Conservation (phyloP, 1,284 basidiomycete species). For the Sutorius eximius region DNA sequence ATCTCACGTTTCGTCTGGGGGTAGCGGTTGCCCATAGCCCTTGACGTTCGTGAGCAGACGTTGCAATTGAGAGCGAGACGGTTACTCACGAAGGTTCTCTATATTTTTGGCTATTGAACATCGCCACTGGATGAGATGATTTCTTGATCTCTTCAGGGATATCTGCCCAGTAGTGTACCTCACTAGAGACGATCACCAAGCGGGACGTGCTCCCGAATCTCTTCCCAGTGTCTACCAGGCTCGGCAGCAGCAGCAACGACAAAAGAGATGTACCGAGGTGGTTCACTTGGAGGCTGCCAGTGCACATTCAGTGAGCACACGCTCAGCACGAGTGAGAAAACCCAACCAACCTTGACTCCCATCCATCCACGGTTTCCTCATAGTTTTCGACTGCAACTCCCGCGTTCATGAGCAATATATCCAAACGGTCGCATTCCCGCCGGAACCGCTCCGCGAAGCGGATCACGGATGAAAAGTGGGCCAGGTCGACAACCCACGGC, state of each 20-base stretch:
- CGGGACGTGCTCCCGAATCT: slow-evolving; percentile 12
- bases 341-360: slow-evolving; percentile 10
- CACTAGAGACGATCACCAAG: slow-evolving; percentile 20
- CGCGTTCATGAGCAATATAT: slow-evolving; percentile 27
- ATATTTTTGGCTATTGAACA: slow-evolving; percentile 33
- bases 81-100: slow-evolving; percentile 25
- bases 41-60: slow-evolving; percentile 1
- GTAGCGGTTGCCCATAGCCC: slow-evolving; percentile 22
- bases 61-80: background rate
- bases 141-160: slow-evolving; percentile 28
- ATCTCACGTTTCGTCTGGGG: slow-evolving; percentile 17
- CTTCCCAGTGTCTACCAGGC: slow-evolving; percentile 17
- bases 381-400: background rate
- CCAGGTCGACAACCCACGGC: slow-evolving; percentile 16
- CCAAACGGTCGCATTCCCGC: slow-evolving; percentile 14
- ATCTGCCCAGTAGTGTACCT: slow-evolving; percentile 23
- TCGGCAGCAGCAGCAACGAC: slow-evolving; percentile 18
- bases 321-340: background rate
- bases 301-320: background rate
- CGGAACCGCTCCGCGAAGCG: slow-evolving; percentile 17
- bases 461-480: slow-evolving; percentile 18
- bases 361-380: slow-evolving; percentile 16
- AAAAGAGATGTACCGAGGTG: slow-evolving; percentile 21
- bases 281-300: slow-evolving; percentile 27
- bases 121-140: slow-evolving; percentile 32